Percentiles rank a stretch among this genome's conserved stretches.
Evolutionary conservation across 2,329 filamentous ascomycete species (phyloP).

Genomic region (Monilinia aucupariae): DNA sequence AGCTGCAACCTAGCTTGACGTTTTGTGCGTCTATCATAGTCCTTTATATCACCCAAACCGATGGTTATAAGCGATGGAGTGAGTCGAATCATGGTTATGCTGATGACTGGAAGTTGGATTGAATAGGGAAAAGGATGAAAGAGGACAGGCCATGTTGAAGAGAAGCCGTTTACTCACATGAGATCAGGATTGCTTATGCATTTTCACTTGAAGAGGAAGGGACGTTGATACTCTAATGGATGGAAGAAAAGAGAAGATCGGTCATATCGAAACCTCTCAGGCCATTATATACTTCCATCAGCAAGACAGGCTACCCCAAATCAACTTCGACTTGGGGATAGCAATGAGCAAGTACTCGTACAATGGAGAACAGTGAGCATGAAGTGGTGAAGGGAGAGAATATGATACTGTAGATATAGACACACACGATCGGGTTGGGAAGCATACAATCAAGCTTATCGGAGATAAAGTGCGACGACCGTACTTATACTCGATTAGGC

Average conservation of each 20-base stretch:
- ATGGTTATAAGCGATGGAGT: slow-evolving; percentile 27
- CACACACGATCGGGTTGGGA: too few species aligned
- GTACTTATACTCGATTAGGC: too few species aligned
- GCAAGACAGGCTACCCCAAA: background rate
- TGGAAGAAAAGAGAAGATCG: background rate
- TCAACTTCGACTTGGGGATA: too few species aligned
- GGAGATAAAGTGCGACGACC: too few species aligned
- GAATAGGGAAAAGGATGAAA: background rate
- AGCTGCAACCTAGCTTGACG: background rate
- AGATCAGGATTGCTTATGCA: background rate
- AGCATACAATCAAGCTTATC: too few species aligned
- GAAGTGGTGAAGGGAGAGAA: too few species aligned
- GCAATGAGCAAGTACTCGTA: too few species aligned
- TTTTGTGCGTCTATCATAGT: slow-evolving; percentile 26
- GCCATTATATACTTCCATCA: background rate
- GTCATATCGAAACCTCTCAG: background rate
- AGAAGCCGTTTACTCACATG: background rate
- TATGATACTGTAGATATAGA: too few species aligned
- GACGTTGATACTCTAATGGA: background rate
- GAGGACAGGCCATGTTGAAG: background rate
- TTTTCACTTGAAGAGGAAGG: slow-evolving; percentile 1
- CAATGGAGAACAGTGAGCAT: too few species aligned
- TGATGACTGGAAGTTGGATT: background rate
- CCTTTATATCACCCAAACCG: slow-evolving; percentile 27
- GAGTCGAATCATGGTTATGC: slow-evolving; percentile 30